Conservation (phyloP, 1,284 basidiomycete species). For the Abortiporus biennis region DNA sequence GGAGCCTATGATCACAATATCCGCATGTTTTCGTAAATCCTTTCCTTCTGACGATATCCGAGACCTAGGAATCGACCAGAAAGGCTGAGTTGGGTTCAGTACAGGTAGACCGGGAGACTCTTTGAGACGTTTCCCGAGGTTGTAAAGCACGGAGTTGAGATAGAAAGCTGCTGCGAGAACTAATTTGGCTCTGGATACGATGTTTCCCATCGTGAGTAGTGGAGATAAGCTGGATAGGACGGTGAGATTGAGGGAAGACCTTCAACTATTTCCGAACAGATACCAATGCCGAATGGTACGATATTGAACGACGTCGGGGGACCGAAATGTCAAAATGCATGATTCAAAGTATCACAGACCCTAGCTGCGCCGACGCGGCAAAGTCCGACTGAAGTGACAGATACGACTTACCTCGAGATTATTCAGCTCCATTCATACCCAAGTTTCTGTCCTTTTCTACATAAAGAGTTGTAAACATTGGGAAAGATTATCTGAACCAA, state of each 20-base stretch:
- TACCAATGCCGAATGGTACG: not conserved
- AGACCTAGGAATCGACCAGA: conserved; percentile 55
- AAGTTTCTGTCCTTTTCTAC: too few species aligned
- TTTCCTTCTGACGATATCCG: conserved; percentile 38
- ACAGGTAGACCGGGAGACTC: conserved; percentile 55
- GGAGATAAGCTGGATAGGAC: not conserved
- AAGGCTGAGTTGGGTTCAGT: conserved; percentile 43
- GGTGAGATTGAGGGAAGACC: not conserved
- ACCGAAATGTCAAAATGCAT: not conserved
- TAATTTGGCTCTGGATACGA: conserved; percentile 21
- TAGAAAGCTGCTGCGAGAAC: conserved; percentile 15
- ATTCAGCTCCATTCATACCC: too few species aligned
- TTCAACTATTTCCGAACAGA: not conserved
- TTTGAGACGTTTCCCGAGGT: conserved; percentile 22
- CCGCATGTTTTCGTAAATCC: conserved; percentile 43
- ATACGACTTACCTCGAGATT: too few species aligned
- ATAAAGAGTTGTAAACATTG: too few species aligned
- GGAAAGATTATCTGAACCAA: too few species aligned
- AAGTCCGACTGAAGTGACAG: conserved; percentile 30
- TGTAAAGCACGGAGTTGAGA: conserved; percentile 17
- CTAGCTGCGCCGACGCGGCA: not conserved
- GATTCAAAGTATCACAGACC: not conserved
- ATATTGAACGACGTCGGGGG: not conserved
- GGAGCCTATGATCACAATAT: conserved; percentile 64
- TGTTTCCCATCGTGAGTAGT: conserved; percentile 20